phyloP scores from a whole-genome alignment of 768 basidiomycete species.

The Mycena albidolilacea region DNA sequence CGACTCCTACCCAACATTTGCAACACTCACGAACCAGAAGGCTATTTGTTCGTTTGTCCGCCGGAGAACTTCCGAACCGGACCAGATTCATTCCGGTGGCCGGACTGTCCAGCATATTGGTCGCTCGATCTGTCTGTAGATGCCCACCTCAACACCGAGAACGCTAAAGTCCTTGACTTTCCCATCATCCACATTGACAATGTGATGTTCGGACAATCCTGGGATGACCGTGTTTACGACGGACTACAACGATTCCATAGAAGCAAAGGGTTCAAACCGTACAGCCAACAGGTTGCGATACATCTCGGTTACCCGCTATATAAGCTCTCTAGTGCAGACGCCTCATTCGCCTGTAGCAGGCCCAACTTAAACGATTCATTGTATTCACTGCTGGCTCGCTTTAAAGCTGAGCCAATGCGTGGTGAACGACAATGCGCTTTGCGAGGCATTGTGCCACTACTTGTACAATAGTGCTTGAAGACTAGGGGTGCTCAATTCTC shows the following conservation, averaged over 20 bases:
- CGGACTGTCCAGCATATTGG: neutral
- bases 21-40: neutral
- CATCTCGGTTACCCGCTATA: neutral
- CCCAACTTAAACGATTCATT: too few species aligned
- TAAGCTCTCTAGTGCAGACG: too few species aligned
- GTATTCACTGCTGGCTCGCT: too few species aligned
- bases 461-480: too few species aligned
- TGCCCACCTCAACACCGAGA: neutral
- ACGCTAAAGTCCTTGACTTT: neutral
- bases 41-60: constrained; percentile 8
- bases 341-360: too few species aligned
- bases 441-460: too few species aligned
- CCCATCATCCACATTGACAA: neutral
- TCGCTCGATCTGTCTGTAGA: neutral
- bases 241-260: constrained; percentile 5
- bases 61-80: neutral
- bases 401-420: too few species aligned
- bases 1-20: neutral
- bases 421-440: too few species aligned
- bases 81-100: neutral
- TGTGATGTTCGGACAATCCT: neutral
- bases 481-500: too few species aligned
- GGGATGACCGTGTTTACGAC: constrained; percentile 7
- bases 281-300: neutral
- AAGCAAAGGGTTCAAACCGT: neutral